phyloP scores from a whole-genome alignment of 1,284 basidiomycete species.

The Meira nashicola region DNA sequence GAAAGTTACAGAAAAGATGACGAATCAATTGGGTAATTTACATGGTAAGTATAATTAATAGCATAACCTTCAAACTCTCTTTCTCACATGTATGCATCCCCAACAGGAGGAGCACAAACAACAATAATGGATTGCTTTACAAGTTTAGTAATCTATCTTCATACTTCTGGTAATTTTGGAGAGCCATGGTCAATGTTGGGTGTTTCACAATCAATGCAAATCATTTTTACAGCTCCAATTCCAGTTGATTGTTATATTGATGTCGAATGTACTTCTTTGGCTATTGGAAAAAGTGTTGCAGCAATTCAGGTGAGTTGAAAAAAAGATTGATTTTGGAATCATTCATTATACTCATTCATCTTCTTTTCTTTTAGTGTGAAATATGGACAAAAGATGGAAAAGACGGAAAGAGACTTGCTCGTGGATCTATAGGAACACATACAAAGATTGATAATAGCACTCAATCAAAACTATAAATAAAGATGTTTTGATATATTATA shows the following conservation, averaged over 20 bases:
- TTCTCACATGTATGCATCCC: background rate
- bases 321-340: background rate
- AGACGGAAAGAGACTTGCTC: constrained; percentile 25
- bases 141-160: constrained; percentile 27
- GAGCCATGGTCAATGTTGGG: constrained; percentile 45
- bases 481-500: no score
- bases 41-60: constrained; percentile 20
- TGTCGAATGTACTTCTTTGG: constrained; percentile 30
- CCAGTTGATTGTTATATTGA: constrained; percentile 40
- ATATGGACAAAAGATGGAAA: constrained; percentile 31
- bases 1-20: constrained; percentile 33
- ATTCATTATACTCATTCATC: background rate
- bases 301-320: constrained; percentile 20
- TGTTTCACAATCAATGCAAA: constrained; percentile 42
- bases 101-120: constrained; percentile 26
- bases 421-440: constrained; percentile 30
- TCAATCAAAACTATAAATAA: constrained; percentile 22
- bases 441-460: constrained; percentile 41
- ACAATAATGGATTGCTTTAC: constrained; percentile 39
- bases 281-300: constrained; percentile 32
- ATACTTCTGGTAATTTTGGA: constrained; percentile 26
- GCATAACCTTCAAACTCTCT: background rate
- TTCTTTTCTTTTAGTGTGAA: constrained; percentile 14
- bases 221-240: constrained; percentile 39
- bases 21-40: constrained; percentile 37